A percentile compares a stretch with the other conserved stretches of the same genome.
phyloP scores from a whole-genome alignment of 441 rosid species.

The Theobroma grandiflorum region DNA sequence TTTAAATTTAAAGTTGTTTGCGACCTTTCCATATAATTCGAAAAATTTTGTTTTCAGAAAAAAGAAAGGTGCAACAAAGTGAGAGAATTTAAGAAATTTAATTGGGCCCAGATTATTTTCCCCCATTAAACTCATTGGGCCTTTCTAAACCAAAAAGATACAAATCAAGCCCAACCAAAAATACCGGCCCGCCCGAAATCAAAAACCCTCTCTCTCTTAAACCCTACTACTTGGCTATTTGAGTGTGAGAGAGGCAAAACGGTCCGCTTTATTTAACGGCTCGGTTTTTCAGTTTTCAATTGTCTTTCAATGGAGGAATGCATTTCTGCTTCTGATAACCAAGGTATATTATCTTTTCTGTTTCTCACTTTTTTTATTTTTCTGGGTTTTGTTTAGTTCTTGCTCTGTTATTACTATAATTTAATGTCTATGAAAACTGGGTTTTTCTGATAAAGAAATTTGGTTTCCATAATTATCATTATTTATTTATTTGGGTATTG shows the following conservation, averaged over 20 bases:
- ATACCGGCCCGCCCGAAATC: not conserved
- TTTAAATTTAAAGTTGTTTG: too few relatives aligned
- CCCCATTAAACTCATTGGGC: not conserved
- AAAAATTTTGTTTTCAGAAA: too few relatives aligned
- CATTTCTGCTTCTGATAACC: not conserved
- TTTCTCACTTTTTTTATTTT: not conserved
- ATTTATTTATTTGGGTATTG: not conserved
- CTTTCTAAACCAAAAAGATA: not conserved
- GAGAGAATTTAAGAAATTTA: too few relatives aligned
- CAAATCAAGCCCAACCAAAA: not conserved
- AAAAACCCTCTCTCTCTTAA: not conserved
- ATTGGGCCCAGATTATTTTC: not conserved
- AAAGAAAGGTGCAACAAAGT: too few relatives aligned
- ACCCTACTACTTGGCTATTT: conserved; percentile 1
- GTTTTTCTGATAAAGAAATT: not conserved
- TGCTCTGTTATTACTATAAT: not conserved
- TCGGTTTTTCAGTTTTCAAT: not conserved
- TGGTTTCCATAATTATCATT: not conserved
- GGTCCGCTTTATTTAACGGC: not conserved
- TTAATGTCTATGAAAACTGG: not conserved
- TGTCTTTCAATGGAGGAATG: not conserved
- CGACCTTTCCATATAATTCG: too few relatives aligned
- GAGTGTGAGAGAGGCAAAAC: not conserved
- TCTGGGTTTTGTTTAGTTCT: not conserved
- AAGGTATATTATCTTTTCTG: not conserved